Evolutionary conservation across 306 rosid species (phyloP), one percentile per base, ranked within the genome.

Genomic region (Corylus americana): DNA sequence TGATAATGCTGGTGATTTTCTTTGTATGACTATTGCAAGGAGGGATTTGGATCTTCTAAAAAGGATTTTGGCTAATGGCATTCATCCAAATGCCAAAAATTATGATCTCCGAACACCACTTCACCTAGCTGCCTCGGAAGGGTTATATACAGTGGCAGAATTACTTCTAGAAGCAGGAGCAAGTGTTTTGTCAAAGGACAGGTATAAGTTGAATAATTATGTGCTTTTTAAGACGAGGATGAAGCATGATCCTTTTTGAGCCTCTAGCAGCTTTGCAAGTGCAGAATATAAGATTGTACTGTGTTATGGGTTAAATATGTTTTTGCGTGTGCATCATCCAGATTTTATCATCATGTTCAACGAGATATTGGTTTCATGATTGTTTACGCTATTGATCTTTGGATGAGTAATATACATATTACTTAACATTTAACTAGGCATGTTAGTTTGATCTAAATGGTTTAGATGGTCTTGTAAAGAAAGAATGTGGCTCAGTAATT

Each of bases 61-160:
- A 76, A 86, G 49, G 87, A 79, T 89, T 73, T 76, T 89, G 81
- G 82, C 73, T 18, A 81, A 74, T 77, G 90, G 83, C 78, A 73
- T 89, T 22, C 85, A 91, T 73, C 96, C 96, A 49, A 91, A 89
- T 53, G 85, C 89, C 12, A 91, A 80, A 82, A 89, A 91, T 74
- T 91, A 84, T 68, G 93, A 91, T 79, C 82, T 73, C 49, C 82
- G 92, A 64, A 79, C 93, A 42, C 82, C 96, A 27, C 91, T 89
- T 58, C 96, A 87, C 83, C 35, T 91, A 64, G 91, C 90, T 69
- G 89, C 96, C 63, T 73, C 93, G 35, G 90, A 91, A 79, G 96
- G 96, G 59, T 78, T 86, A 59, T 74, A 77, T 79, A 31, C 72
- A 64, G 82, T 81, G 57, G 90, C 81, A 70, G 88, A 86, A 50